These are phyloP conservation scores for Myxozyma udenii DNA, from an alignment of 805 yeast species.

Conservation along the genomic window DNA sequence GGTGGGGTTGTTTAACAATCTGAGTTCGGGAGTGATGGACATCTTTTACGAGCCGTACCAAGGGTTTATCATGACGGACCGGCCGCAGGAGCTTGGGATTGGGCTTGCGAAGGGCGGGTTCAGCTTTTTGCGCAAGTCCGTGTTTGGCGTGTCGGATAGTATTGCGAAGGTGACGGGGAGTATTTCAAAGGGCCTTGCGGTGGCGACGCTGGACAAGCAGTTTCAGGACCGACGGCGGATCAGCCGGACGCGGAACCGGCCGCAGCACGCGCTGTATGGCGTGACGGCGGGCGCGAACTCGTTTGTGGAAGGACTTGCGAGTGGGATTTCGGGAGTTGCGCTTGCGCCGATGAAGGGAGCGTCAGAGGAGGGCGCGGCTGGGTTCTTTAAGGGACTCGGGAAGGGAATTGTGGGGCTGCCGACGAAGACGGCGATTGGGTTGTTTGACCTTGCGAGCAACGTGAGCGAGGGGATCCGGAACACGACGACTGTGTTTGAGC, in stretches of 20 bases:
- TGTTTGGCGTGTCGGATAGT: conserved; percentile 92
- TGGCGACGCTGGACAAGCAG: conserved; percentile 78
- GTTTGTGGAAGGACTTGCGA: conserved; percentile 76
- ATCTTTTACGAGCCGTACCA: conserved; percentile 96
- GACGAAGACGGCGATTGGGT: conserved; percentile 92
- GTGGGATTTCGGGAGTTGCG: conserved; percentile 89
- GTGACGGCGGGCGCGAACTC: conserved; percentile 84
- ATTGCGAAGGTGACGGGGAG: conserved; percentile 91
- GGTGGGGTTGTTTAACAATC: conserved; percentile 88
- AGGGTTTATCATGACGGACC: conserved; percentile 87
- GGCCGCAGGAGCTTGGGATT: conserved; percentile 94
- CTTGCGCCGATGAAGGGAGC: conserved; percentile 90
- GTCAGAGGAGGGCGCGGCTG: conserved; percentile 79
- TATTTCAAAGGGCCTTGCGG: conserved; percentile 88
- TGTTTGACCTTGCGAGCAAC: conserved; percentile 87
- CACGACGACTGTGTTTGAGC: conserved; percentile 86
- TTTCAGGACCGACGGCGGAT: conserved; percentile 80
- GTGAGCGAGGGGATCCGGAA: conserved; percentile 91
- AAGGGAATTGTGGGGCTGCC: conserved; percentile 94
- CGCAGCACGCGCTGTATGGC: conserved; percentile 81
- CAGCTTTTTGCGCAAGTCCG: conserved; percentile 89
- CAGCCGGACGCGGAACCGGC: conserved; percentile 70
- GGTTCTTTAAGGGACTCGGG: conserved; percentile 91
- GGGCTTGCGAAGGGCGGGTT: conserved; percentile 95
- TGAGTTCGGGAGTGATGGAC: conserved; percentile 93